Conservation (phyloP, 2,329 filamentous ascomycete species). For the Ceratocystis colombiana region DNA sequence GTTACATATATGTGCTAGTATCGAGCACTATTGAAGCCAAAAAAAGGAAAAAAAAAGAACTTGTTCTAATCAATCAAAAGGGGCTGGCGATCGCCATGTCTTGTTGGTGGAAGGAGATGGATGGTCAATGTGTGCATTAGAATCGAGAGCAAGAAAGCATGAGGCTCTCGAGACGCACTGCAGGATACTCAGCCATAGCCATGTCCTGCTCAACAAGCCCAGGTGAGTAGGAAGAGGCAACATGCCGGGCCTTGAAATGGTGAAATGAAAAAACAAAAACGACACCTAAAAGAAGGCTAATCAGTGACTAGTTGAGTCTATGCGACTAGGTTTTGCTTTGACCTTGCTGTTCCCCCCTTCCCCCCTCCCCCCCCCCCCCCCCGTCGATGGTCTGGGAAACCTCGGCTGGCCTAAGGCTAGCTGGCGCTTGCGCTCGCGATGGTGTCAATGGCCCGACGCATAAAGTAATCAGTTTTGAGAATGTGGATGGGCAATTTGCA, state of each 20-base stretch:
- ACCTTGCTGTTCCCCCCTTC: not conserved
- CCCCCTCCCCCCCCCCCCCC: not conserved
- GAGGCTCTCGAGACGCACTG: no score
- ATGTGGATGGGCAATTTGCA: no score
- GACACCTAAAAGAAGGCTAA: not conserved
- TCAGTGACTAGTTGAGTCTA: not conserved
- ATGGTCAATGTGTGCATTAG: no score
- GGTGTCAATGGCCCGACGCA: not conserved
- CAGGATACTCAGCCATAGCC: no score
- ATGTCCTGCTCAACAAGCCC: no score
- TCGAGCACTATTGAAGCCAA: no score
- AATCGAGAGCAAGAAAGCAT: no score
- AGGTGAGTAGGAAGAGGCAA: not conserved
- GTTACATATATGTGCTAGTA: not conserved
- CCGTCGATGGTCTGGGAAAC: not conserved
- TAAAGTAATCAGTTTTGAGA: not conserved
- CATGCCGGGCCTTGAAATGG: not conserved
- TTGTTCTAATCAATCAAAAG: not conserved
- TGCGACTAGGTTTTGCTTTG: constrained; percentile 5
- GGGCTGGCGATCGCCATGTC: no score
- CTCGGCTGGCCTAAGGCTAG: not conserved
- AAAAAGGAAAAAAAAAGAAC: no score
- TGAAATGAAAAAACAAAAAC: not conserved
- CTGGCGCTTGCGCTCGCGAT: not conserved
- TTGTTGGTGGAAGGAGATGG: no score